Evolutionary conservation across 805 yeast genomes (phyloP).

Genomic region (Ogataea minuta): DNA sequence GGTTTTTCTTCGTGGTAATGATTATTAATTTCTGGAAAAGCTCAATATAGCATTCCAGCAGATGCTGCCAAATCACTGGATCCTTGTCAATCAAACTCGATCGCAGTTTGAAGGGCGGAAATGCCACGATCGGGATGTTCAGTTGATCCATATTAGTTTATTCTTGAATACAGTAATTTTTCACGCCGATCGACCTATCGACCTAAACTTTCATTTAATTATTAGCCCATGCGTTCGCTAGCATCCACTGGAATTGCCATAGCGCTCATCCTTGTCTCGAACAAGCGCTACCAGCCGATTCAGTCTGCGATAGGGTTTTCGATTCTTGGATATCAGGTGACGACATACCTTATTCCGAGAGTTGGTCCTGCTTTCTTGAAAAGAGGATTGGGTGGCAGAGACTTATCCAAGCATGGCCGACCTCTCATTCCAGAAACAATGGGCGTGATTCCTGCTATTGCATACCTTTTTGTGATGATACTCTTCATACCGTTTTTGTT

Average conservation of each 20-base stretch:
- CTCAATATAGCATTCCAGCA: conserved; percentile 60
- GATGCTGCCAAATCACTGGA: conserved; percentile 80
- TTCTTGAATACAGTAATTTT: neutral
- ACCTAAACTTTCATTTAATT: neutral
- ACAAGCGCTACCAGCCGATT: conserved; percentile 42
- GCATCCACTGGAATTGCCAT: conserved; percentile 8
- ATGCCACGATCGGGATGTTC: conserved; percentile 60
- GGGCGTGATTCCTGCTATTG: conserved; percentile 85
- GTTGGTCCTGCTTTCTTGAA: conserved; percentile 64
- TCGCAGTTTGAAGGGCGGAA: conserved; percentile 72
- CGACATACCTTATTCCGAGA: conserved; percentile 63
- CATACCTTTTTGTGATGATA: conserved; percentile 78
- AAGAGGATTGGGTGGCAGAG: conserved; percentile 84
- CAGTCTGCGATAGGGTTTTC: conserved; percentile 65
- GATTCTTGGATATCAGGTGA: conserved; percentile 60
- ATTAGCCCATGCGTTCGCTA: conserved; percentile 4
- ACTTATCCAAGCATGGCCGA: conserved; percentile 69
- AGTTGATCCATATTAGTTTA: conserved; percentile 11
- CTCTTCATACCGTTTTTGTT: conserved; percentile 86
- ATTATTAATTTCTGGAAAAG: conserved; percentile 47
- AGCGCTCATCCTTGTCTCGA: conserved; percentile 18
- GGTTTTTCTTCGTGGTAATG: conserved; percentile 25
- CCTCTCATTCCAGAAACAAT: conserved; percentile 86
- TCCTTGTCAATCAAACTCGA: conserved; percentile 79
- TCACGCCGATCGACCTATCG: conserved; percentile 6